Conservation (phyloP, 2,329 filamentous ascomycete species). For the Cladosporium phlei region DNA sequence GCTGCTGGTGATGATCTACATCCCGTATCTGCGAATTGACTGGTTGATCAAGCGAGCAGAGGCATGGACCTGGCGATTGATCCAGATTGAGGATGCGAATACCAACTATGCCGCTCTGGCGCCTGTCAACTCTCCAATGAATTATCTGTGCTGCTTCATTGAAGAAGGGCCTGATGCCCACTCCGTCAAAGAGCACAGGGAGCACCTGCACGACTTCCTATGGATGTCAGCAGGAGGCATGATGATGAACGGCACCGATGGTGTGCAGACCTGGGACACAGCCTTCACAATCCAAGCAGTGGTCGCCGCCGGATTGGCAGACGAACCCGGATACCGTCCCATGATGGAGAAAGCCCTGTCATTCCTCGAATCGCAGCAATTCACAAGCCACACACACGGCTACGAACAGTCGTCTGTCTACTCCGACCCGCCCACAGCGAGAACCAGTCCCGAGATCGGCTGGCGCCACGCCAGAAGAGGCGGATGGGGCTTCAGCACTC, state of each 20-base stretch:
- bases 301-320: conserved; percentile 71
- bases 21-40: conserved; percentile 67
- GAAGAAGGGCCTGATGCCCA: conserved; percentile 71
- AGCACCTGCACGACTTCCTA: conserved; percentile 77
- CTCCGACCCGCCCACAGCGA: conserved; percentile 29
- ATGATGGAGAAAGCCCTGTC: conserved; percentile 79
- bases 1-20: conserved; percentile 73
- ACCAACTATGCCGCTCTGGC: conserved; percentile 82
- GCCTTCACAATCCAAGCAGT: conserved; percentile 81
- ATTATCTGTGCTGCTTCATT: conserved; percentile 80
- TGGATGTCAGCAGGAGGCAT: conserved; percentile 93
- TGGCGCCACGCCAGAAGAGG: conserved; percentile 91
- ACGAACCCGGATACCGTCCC: conserved; percentile 69
- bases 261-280: conserved; percentile 97
- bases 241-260: conserved; percentile 93
- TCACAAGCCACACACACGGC: conserved; percentile 74
- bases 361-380: conserved; percentile 88
- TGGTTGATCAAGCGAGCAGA: conserved; percentile 67
- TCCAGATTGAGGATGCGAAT: conserved; percentile 89
- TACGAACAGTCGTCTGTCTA: conserved; percentile 58
- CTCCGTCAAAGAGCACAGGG: conserved; percentile 70
- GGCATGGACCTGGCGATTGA: conserved; percentile 73
- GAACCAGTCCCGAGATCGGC: conserved; percentile 25
- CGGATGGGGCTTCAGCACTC: conserved; percentile 93
- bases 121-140: conserved; percentile 87